Base-by-base conservation (phyloP, 371 early-diverging fungal species). In the Fennellomyces sp. region DNA sequence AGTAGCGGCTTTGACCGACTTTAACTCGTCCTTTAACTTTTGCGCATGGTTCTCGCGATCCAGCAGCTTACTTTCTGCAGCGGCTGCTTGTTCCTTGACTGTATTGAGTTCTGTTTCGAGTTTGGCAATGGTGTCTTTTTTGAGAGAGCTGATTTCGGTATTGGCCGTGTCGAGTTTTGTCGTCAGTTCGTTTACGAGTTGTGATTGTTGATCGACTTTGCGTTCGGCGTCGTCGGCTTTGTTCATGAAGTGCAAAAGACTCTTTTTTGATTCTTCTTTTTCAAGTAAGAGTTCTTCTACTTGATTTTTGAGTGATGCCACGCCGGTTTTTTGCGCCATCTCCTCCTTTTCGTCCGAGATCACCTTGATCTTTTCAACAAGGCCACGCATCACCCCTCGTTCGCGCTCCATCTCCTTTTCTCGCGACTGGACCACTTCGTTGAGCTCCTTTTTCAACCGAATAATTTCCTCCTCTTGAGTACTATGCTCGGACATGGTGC, bases 251-350 rank as follows among this genome's bases (percentile, higher is more conserved):
- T 67, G 68, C 23, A 73, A 29, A 5, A 78, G 45, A 29, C 66
- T 75, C 49, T 75, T 71, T 56, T 78, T 78, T 10, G 75, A 69
- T 41, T 75, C 73, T 53, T 72, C 75, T 25, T 78, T 78, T 50
- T 78, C 79, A n/a, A 75, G 31, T 3, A 73, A 58, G 1, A 78
- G 54, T 35, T 78, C 75, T 45, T 78, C 79, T 1, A 78, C 68
- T 50, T 78, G 71, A 39, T 75, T 78, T 29, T 71, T 72, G 19
- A 75, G 55, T 8, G 66, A 55, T 1, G 69, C 69, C 8, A 72
- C 28, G 10, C 61, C 25, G 41, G 56, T 69, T n/a, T 65, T 49
- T 5, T 53, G 29, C 12, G 26, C 33, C 6, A 48, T 51, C 7
- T 62, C 58, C 10, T 54, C 33, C 13, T 67, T 64, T 58, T 80